Evolutionary conservation across 2,329 filamentous ascomycete species (phyloP).

Genomic region (Xylariaceae sp.): DNA sequence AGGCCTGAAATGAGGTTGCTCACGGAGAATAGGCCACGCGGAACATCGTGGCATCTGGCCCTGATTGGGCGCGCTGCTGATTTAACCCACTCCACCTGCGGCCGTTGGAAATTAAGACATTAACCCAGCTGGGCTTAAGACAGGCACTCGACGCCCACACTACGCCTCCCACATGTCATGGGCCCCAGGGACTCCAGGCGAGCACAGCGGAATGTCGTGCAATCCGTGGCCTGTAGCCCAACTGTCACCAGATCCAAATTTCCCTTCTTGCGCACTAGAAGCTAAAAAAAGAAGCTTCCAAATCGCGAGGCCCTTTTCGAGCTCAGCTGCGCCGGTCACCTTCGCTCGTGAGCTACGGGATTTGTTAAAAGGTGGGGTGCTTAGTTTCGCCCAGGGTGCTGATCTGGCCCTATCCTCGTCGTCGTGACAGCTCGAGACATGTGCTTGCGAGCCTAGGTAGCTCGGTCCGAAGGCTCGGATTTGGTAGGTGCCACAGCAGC

Average conservation of each 20-base stretch:
- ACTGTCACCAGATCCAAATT: background rate
- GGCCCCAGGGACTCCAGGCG: too few species aligned
- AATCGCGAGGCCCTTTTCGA: background rate
- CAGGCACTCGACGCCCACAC: too few species aligned
- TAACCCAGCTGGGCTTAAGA: too few species aligned
- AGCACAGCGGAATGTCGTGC: background rate
- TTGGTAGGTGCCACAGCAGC: background rate
- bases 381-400: background rate
- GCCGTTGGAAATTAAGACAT: too few species aligned
- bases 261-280: background rate
- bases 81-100: too few species aligned
- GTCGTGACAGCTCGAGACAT: background rate
- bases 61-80: too few species aligned
- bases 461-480: background rate
- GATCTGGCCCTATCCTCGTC: background rate
- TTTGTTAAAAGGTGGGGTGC: background rate
- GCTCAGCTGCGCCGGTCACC: background rate
- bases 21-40: background rate
- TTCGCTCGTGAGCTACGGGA: background rate
- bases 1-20: background rate
- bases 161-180: too few species aligned
- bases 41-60: too few species aligned
- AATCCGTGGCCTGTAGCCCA: background rate
- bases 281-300: background rate
- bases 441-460: background rate